Percentiles rank a stretch among this genome's conserved stretches.
Evolutionary conservation across 1,139 yeast genomes (phyloP).

Genomic region (Entelexis sorbosivorans): DNA sequence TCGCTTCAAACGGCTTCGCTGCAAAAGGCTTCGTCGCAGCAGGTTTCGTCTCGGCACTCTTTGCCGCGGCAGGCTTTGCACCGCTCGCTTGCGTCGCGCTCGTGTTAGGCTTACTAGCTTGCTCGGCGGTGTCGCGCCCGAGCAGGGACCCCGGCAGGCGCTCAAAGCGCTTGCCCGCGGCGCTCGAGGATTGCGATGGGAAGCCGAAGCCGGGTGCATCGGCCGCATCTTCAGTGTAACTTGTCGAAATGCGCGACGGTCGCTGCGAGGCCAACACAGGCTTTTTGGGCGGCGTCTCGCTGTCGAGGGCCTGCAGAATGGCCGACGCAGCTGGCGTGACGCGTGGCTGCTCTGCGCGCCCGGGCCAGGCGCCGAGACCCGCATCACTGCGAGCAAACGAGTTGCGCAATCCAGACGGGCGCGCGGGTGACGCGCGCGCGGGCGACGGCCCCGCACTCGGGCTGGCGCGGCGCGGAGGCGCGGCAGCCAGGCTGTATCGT

Average conservation of each 20-base stretch:
- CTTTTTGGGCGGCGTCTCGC: background rate
- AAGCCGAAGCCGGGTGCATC: background rate
- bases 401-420: constrained; percentile 3
- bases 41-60: too few species aligned
- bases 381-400: background rate
- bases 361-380: background rate
- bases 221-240: background rate
- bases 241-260: background rate
- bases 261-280: background rate
- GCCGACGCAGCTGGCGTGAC: constrained; percentile 10
- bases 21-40: too few species aligned
- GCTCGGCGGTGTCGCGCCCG: background rate
- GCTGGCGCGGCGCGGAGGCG: constrained; percentile 6
- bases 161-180: background rate
- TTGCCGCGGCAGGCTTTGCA: too few species aligned
- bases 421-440: constrained; percentile 2
- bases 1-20: too few species aligned
- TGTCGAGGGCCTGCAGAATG: constrained; percentile 6
- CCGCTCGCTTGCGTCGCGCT: too few species aligned
- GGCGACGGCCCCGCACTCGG: background rate
- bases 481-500: constrained; percentile 7
- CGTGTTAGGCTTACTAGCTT: background rate
- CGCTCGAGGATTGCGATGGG: background rate
- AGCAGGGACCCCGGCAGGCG: background rate
- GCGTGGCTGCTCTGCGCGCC: background rate